Evolutionary conservation across 2,329 filamentous ascomycete species (phyloP).

Genomic region (Aspergillus tubingensis): DNA sequence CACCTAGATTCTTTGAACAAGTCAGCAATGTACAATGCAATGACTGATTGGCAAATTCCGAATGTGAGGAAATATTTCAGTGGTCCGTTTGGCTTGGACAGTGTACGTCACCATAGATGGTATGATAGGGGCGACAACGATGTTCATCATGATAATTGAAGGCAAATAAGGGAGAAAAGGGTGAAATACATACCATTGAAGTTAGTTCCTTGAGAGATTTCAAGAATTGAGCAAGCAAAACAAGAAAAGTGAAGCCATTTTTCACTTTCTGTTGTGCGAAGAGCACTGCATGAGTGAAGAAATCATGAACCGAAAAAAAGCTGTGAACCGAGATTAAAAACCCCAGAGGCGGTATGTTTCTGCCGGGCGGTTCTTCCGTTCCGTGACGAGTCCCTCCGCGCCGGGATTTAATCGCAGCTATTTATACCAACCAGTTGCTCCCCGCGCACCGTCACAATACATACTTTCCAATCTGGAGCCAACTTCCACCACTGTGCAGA

Average conservation of each 20-base stretch:
- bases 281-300: conserved; percentile 17
- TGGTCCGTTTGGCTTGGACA: conserved; percentile 64
- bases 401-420: conserved; percentile 19
- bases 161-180: conserved; percentile 6
- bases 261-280: conserved; percentile 16
- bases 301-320: conserved; percentile 27
- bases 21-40: conserved; percentile 28
- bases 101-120: conserved; percentile 61
- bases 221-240: conserved; percentile 1
- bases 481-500: not conserved
- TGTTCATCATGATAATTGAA: conserved; percentile 55
- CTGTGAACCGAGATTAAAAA: conserved; percentile 22
- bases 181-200: conserved; percentile 30
- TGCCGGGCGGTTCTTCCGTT: conserved; percentile 26
- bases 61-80: conserved; percentile 43
- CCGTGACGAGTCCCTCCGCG: conserved; percentile 19
- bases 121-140: conserved; percentile 66
- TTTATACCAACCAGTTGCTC: conserved; percentile 14
- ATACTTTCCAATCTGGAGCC: conserved; percentile 1
- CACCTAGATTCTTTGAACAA: conserved; percentile 19
- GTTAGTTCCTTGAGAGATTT: conserved; percentile 15
- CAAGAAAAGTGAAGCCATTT: conserved; percentile 15
- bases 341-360: conserved; percentile 28
- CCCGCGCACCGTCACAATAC: conserved; percentile 11
- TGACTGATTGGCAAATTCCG: conserved; percentile 13